A percentile compares a stretch with the other conserved stretches of the same genome.
phyloP scores from a whole-genome alignment of 768 basidiomycete species.

The Lyophyllum semitale region DNA sequence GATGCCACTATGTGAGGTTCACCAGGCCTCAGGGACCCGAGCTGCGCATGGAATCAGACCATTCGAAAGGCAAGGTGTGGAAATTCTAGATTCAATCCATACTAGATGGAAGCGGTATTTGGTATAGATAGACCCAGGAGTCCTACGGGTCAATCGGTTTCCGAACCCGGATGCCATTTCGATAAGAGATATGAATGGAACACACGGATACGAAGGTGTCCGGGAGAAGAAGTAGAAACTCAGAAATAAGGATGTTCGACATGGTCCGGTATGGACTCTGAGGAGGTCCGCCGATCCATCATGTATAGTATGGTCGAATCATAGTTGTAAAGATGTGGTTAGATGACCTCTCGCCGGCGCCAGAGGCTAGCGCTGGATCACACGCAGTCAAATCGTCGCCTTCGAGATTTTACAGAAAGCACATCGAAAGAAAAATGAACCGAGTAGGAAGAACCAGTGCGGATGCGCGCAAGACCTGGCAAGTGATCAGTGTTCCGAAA shows the following conservation, averaged over 20 bases:
- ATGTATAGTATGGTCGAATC: neutral
- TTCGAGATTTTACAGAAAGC: neutral
- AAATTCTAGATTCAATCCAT: neutral
- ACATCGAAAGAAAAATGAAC: neutral
- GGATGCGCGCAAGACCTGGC: neutral
- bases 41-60: neutral
- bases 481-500: neutral
- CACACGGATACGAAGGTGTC: neutral
- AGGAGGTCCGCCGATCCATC: neutral
- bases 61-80: neutral
- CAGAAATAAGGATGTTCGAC: neutral
- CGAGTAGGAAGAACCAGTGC: neutral
- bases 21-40: neutral
- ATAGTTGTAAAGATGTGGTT: neutral
- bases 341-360: neutral
- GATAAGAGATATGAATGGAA: conserved; percentile 4
- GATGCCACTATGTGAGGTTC: neutral
- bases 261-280: neutral
- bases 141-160: neutral
- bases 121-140: neutral
- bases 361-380: neutral
- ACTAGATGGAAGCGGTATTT: neutral
- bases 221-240: neutral
- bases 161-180: neutral
- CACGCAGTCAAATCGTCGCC: neutral